phyloP scores from a whole-genome alignment of 2,329 filamentous ascomycete genomes.

The Aspergillus hortae region DNA sequence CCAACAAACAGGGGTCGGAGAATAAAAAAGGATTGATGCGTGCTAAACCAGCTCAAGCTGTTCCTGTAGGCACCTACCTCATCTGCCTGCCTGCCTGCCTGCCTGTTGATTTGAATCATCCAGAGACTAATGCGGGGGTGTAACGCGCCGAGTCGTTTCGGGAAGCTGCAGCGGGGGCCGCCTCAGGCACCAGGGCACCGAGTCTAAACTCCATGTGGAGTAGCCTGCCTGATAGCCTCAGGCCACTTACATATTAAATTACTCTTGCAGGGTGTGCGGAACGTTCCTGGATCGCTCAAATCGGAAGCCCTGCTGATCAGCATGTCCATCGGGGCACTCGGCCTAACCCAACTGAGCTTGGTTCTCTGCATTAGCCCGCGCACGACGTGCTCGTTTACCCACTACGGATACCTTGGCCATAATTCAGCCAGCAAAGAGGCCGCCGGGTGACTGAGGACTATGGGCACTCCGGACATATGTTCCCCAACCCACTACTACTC shows the following conservation, averaged over 20 bases:
- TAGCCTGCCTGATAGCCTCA: constrained; percentile 1
- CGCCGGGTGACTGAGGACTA: not conserved
- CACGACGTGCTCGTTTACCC: not conserved
- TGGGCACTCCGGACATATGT: too few relatives aligned
- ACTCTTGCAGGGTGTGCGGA: constrained; percentile 7
- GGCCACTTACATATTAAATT: not conserved
- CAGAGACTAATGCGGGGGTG: not conserved
- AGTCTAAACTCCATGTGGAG: not conserved
- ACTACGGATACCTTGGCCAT: not conserved
- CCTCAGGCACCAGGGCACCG: constrained; percentile 4
- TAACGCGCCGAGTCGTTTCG: constrained; percentile 2
- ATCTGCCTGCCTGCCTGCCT: too few relatives aligned
- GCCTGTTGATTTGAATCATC: too few relatives aligned
- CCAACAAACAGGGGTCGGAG: too few relatives aligned
- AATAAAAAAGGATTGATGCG: too few relatives aligned
- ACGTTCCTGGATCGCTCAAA: constrained; percentile 20
- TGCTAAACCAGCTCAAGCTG: too few relatives aligned
- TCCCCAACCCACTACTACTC: too few relatives aligned
- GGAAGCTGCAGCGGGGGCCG: not conserved
- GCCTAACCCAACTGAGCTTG: constrained; percentile 9
- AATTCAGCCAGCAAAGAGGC: not conserved
- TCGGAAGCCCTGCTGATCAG: constrained; percentile 16
- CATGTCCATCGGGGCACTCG: constrained; percentile 9
- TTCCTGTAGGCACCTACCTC: too few relatives aligned
- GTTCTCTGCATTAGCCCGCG: constrained; percentile 2